A percentile compares a stretch with the other conserved stretches of the same genome.
Evolutionary conservation across 305 asterid genomes (phyloP).

Genomic region (Ilex paraguariensis): DNA sequence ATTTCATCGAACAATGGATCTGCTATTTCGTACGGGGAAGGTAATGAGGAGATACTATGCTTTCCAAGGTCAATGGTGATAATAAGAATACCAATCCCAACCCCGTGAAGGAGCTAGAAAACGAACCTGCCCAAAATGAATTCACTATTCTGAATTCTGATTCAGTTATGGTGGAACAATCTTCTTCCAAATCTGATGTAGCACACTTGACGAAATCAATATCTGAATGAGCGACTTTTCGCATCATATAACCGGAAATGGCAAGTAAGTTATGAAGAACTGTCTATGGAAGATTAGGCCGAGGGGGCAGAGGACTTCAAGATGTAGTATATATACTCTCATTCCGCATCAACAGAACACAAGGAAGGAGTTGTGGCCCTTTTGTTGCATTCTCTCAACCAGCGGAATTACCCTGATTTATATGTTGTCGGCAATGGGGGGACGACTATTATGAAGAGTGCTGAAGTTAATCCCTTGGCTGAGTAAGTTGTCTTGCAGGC

Average conservation of each 20-base stretch:
- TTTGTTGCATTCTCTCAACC: conserved; percentile 80
- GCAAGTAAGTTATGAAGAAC: conserved; percentile 66
- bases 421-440: neutral
- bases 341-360: conserved; percentile 67
- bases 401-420: conserved; percentile 79
- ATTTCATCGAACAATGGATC: too few relatives aligned
- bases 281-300: conserved; percentile 63
- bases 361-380: conserved; percentile 70
- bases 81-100: too few relatives aligned
- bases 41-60: too few relatives aligned
- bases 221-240: conserved; percentile 85
- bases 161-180: neutral
- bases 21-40: too few relatives aligned
- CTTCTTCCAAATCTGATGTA: conserved; percentile 1
- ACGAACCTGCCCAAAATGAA: too few relatives aligned
- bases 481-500: conserved; percentile 29
- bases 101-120: too few relatives aligned
- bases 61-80: too few relatives aligned
- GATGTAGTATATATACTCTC: conserved; percentile 68
- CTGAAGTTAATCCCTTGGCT: conserved; percentile 15
- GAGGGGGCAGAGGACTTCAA: conserved; percentile 78
- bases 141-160: too few relatives aligned
- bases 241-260: conserved; percentile 76
- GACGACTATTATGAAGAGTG: neutral
- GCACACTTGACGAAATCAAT: conserved; percentile 29